These are phyloP conservation scores for Chalciporus sphaerocephalus DNA, from an alignment of 768 basidiomycete species.

Conservation along the genomic window DNA sequence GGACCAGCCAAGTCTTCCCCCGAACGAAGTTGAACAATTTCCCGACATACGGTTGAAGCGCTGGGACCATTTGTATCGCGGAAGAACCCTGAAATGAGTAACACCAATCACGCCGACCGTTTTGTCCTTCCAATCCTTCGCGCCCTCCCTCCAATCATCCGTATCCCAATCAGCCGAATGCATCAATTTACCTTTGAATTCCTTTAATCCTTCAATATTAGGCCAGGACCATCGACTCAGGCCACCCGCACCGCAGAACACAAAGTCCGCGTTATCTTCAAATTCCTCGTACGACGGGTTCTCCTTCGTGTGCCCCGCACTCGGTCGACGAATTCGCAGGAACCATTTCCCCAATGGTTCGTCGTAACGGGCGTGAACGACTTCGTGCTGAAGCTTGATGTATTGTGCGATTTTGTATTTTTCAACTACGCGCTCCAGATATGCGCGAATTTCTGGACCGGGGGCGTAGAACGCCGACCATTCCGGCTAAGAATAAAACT, in stretches of 20 bases:
- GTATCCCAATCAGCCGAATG: conserved; percentile 64
- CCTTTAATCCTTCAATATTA: conserved; percentile 52
- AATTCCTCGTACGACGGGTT: conserved; percentile 38
- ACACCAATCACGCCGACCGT: conserved; percentile 56
- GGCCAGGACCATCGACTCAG: conserved; percentile 67
- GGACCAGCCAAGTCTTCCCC: conserved; percentile 55
- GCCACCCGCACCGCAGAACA: conserved; percentile 51
- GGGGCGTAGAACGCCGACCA: conserved; percentile 62
- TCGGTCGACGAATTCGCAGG: conserved; percentile 41
- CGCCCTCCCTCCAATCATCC: conserved; percentile 42
- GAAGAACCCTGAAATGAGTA: conserved; percentile 55
- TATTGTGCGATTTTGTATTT: conserved; percentile 51
- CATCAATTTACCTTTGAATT: conserved; percentile 52
- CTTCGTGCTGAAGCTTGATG: conserved; percentile 53
- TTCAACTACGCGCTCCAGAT: conserved; percentile 50
- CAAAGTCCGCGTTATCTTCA: conserved; percentile 51
- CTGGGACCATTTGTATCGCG: conserved; percentile 56
- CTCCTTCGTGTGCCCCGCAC: conserved; percentile 8
- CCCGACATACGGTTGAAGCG: conserved; percentile 49
- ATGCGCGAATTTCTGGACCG: conserved; percentile 54
- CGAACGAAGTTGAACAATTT: conserved; percentile 54
- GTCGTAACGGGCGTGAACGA: conserved; percentile 48
- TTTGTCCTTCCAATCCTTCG: conserved; percentile 49
- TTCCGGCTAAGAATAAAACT: conserved; percentile 39
- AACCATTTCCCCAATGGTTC: conserved; percentile 54